Evolutionary conservation across 116 monocot species (phyloP), one percentile per base, ranked within the genome.

Genomic region (Phalaenopsis hybrid): DNA sequence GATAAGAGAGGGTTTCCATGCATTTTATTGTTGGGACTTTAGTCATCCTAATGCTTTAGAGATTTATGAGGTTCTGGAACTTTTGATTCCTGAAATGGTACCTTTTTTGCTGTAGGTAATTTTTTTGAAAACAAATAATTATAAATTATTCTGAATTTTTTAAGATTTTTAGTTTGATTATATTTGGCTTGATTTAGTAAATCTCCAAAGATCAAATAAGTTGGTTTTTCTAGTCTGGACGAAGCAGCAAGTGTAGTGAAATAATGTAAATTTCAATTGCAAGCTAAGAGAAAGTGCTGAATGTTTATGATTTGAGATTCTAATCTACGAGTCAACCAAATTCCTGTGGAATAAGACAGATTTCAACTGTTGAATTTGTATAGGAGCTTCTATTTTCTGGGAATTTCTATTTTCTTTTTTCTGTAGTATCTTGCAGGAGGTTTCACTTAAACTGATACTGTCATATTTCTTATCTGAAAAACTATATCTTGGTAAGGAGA

Each of bases 21-120:
- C 69, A n/a, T 93, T 93, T 75, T 84, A 84, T 78, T 85, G 84
- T 83, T 87, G 89, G 86, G 81, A 89, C 75, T 78, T 59, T 55
- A 76, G 67, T 18, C 90, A 89, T 61, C 79, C 79, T 20, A 80
- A 81, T 50, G 72, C 84, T 55, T 77, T 76, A 9, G 83, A 90
- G 68, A 81, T 93, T 8, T 87, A 89, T 79, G 65, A 49, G 59
- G 76, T 86, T 81, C 80, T 93, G 57, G 81, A 89, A 68, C 86
- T 90, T 11, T 33, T 90, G 77, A 84, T 81, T 63, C 77, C 81
- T 17, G 90, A 93, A 86, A 81, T 84, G 79, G 80, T 74, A 20
- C 75, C 44, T 45, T 75, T 0, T 44, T 4, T 70, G 70, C 28
- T 70, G 70, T 33, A 70, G 70, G 34, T 65, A 37, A 25, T 8